These are phyloP conservation scores for Lipomyces anomalus DNA, from an alignment of 805 yeast species.

Conservation along the genomic window DNA sequence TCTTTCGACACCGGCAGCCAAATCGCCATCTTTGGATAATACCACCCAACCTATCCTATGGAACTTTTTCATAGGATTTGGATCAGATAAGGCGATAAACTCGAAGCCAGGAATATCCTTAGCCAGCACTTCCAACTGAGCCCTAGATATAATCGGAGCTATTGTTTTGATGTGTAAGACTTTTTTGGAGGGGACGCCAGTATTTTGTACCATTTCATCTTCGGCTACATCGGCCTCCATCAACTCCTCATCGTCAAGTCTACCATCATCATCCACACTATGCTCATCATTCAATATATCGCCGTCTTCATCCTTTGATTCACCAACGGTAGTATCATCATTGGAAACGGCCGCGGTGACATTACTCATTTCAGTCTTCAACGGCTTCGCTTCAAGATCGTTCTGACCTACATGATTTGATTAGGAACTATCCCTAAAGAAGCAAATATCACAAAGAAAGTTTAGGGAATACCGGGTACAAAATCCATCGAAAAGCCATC, in stretches of 20 bases:
- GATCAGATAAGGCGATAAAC: conserved; percentile 21
- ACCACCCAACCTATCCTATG: conserved; percentile 20
- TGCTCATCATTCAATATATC: too few species aligned
- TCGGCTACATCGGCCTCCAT: not conserved
- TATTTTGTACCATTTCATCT: conserved; percentile 4
- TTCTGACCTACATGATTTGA: too few species aligned
- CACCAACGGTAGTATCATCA: too few species aligned
- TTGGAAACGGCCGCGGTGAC: too few species aligned
- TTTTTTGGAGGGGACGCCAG: conserved; percentile 3
- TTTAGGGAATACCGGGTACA: not conserved
- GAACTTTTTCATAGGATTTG: conserved; percentile 16
- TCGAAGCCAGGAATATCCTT: conserved; percentile 14
- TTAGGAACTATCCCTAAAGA: too few species aligned
- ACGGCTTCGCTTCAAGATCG: too few species aligned
- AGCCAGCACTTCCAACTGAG: conserved; percentile 10
- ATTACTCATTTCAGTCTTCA: too few species aligned
- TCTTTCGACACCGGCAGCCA: conserved; percentile 8
- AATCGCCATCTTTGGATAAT: conserved; percentile 10
- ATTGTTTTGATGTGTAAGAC: conserved; percentile 19
- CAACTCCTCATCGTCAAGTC: not conserved
- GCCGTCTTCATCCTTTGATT: too few species aligned
- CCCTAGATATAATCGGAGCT: conserved; percentile 14
- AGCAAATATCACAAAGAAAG: too few species aligned
- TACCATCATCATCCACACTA: not conserved
- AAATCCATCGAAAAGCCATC: conserved; percentile 15